These are phyloP conservation scores for Phaeolepiota aurea DNA, from an alignment of 768 basidiomycete genomes.

Conservation along the genomic window DNA sequence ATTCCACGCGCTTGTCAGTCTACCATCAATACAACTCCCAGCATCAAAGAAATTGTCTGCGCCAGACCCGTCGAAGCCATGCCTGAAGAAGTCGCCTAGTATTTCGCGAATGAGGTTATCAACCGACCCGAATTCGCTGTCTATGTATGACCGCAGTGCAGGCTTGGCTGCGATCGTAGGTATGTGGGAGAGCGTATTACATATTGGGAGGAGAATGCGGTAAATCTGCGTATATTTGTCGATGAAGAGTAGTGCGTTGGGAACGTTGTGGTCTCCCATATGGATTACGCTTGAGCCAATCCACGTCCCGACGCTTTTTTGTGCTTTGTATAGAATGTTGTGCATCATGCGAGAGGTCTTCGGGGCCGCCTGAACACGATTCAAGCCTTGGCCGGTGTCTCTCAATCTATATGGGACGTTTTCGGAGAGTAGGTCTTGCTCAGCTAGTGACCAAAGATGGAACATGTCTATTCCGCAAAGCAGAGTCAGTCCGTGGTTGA, in stretches of 20 bases:
- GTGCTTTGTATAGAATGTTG: conserved; percentile 75
- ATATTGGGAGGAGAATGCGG: conserved; percentile 81
- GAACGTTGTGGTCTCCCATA: conserved; percentile 84
- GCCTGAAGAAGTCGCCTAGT: conserved; percentile 77
- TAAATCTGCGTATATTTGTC: conserved; percentile 93
- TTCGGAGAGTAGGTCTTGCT: conserved; percentile 76
- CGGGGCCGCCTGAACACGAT: conserved; percentile 79
- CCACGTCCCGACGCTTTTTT: conserved; percentile 75
- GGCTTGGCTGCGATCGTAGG: conserved; percentile 59
- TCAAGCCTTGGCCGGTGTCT: conserved; percentile 87
- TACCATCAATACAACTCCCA: conserved; percentile 77
- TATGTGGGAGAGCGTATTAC: conserved; percentile 72
- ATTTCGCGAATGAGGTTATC: conserved; percentile 67
- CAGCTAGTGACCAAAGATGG: conserved; percentile 74
- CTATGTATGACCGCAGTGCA: conserved; percentile 66
- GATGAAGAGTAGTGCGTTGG: conserved; percentile 82
- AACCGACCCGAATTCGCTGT: conserved; percentile 72
- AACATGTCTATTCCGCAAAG: conserved; percentile 83
- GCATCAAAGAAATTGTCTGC: conserved; percentile 89
- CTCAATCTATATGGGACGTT: conserved; percentile 69
- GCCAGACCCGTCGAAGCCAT: conserved; percentile 87
- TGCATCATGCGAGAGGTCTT: conserved; percentile 92
- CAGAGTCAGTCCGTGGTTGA: too few species aligned
- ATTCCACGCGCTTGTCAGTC: conserved; percentile 87
- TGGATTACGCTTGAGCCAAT: conserved; percentile 83